These are phyloP conservation scores for Casuarina equisetifolia DNA, from an alignment of 306 rosid species.

Conservation along the genomic window DNA sequence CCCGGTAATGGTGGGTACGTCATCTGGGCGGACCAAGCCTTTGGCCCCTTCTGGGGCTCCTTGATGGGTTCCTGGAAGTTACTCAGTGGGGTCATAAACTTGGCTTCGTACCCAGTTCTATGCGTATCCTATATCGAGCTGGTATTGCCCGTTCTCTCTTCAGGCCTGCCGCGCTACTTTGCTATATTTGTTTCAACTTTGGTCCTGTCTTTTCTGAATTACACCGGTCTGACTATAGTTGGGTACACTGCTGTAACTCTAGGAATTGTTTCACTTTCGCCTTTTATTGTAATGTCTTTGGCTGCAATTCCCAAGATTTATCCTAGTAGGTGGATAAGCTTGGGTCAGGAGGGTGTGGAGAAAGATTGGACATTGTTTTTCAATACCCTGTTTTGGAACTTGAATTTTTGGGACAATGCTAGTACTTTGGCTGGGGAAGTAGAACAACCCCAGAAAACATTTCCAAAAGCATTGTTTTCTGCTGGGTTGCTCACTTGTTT, in stretches of 20 bases:
- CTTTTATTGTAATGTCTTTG: conserved; percentile 40
- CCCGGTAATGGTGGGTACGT: conserved; percentile 49
- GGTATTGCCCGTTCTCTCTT: conserved; percentile 39
- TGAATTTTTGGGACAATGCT: conserved; percentile 62
- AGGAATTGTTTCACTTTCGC: conserved; percentile 40
- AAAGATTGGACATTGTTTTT: conserved; percentile 50
- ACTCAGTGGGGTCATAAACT: conserved; percentile 39
- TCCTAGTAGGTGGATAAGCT: conserved; percentile 49
- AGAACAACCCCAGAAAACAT: conserved; percentile 50
- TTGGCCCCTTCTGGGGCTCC: conserved; percentile 52
- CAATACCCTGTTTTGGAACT: conserved; percentile 61
- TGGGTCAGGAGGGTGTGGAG: conserved; percentile 45
- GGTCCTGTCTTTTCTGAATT: conserved; percentile 41
- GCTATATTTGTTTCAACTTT: conserved; percentile 33
- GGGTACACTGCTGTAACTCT: conserved; percentile 42
- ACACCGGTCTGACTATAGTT: conserved; percentile 39
- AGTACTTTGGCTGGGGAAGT: conserved; percentile 65
- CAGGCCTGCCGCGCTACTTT: conserved; percentile 34
- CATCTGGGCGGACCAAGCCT: conserved; percentile 41
- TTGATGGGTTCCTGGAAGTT: conserved; percentile 51
- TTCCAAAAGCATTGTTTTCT: conserved; percentile 43
- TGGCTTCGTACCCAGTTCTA: conserved; percentile 46
- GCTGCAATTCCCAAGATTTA: conserved; percentile 45
- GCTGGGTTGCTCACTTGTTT: conserved; percentile 49
- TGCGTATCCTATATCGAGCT: conserved; percentile 39